Conservation (phyloP, 768 basidiomycete genomes). For the Melanogaster broomeanus region DNA sequence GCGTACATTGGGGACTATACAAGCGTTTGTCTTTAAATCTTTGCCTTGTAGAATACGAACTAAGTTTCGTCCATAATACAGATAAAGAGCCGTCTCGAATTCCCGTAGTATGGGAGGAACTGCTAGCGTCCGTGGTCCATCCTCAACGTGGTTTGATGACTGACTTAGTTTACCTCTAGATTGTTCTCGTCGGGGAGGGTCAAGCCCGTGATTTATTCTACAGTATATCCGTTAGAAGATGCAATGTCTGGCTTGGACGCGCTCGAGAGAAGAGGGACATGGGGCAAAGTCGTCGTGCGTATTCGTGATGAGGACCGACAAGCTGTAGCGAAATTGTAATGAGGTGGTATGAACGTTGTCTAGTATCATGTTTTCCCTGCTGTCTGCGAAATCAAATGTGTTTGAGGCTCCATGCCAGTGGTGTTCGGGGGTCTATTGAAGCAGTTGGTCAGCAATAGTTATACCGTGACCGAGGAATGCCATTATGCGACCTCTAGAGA, state of each 20-base stretch:
- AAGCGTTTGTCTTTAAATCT: conserved; percentile 44
- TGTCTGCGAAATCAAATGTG: no score
- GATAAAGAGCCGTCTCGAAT: conserved; percentile 67
- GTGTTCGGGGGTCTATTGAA: background rate
- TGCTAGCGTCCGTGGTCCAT: conserved; percentile 54
- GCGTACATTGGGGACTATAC: conserved; percentile 89
- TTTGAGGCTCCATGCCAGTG: no score
- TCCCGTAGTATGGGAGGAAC: conserved; percentile 68
- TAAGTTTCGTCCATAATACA: conserved; percentile 23
- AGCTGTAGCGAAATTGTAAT: conserved; percentile 44
- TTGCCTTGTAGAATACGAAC: conserved; percentile 1
- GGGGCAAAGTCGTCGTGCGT: conserved; percentile 84
- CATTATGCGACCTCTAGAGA: no score
- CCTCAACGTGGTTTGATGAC: background rate
- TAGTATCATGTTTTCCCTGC: background rate
- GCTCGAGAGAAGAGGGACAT: conserved; percentile 82
- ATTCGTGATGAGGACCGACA: conserved; percentile 52
- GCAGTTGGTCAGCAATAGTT: no score
- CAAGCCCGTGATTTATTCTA: conserved; percentile 69
- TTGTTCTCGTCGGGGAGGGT: conserved; percentile 67
- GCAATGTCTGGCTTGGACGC: conserved; percentile 71
- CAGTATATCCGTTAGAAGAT: conserved; percentile 66
- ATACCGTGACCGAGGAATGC: no score
- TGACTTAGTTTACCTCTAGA: conserved; percentile 35
- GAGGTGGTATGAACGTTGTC: background rate